phyloP scores from a whole-genome alignment of 305 asterid species.

The Fraxinus paxiana region DNA sequence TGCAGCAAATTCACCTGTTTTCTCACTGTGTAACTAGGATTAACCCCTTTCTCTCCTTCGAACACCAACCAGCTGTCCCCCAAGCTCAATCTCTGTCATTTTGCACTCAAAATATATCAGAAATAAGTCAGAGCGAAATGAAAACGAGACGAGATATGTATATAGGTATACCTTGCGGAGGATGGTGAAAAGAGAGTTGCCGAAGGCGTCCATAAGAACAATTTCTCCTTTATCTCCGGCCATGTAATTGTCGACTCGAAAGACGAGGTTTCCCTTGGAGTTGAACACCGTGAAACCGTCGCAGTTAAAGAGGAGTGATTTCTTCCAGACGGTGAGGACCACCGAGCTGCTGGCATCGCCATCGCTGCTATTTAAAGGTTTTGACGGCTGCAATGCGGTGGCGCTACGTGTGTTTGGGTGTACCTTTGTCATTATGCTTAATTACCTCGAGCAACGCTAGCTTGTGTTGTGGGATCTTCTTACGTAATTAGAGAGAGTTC shows the following conservation, averaged over 20 bases:
- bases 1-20: conserved; percentile 24
- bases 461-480: background rate
- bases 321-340: conserved; percentile 43
- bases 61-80: conserved; percentile 39
- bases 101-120: background rate
- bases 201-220: conserved; percentile 43
- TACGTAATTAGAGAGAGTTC: background rate
- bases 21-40: conserved; percentile 30
- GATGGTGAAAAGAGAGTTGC: conserved; percentile 36
- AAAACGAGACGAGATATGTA: background rate
- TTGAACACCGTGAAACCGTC: conserved; percentile 44
- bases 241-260: conserved; percentile 41
- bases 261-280: conserved; percentile 32
- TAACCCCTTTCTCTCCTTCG: conserved; percentile 29
- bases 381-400: background rate
- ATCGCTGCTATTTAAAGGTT: background rate
- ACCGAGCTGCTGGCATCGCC: background rate
- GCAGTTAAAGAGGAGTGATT: conserved; percentile 36
- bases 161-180: conserved; percentile 35
- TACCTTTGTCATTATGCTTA: conserved; percentile 25
- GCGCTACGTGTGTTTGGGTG: conserved; percentile 22
- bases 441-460: background rate
- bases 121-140: background rate
- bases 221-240: conserved; percentile 30
- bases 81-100: conserved; percentile 31